phyloP scores from a whole-genome alignment of 441 rosid genomes.

The Theobroma grandiflorum region DNA sequence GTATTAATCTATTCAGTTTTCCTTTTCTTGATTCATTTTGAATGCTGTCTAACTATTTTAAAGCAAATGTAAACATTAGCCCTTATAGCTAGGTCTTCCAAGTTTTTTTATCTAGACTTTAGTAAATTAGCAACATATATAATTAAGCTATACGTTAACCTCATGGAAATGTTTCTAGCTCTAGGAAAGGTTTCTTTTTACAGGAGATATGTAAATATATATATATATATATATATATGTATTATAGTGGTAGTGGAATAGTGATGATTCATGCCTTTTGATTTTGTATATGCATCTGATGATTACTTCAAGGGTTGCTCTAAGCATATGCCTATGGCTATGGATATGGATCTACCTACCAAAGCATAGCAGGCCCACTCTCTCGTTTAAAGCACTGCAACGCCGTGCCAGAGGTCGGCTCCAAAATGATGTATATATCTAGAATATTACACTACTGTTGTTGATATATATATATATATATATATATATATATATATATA shows the following conservation, averaged over 20 bases:
- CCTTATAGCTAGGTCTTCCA: not conserved
- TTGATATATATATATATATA: not conserved
- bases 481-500: too few species aligned
- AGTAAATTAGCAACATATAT: not conserved
- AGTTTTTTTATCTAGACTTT: not conserved
- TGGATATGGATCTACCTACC: not conserved
- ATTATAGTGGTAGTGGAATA: not conserved
- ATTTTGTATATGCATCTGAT: not conserved
- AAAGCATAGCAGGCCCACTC: slow-evolving; percentile 2
- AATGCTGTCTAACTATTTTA: not conserved
- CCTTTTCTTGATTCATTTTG: not conserved
- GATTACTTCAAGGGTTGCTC: not conserved
- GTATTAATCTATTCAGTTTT: not conserved
- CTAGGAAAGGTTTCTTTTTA: not conserved
- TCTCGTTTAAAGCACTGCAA: slow-evolving; percentile 20
- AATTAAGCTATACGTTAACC: not conserved
- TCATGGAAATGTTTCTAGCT: not conserved
- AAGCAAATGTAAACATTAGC: not conserved
- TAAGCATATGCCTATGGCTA: not conserved
- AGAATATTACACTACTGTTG: too few species aligned
- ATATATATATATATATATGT: too few species aligned
- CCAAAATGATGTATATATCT: not conserved
- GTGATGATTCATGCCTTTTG: not conserved
- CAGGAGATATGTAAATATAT: not conserved
- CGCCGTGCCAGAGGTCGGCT: slow-evolving; percentile 1